phyloP scores from a whole-genome alignment of 768 basidiomycete genomes.

The Ramaria sp. region DNA sequence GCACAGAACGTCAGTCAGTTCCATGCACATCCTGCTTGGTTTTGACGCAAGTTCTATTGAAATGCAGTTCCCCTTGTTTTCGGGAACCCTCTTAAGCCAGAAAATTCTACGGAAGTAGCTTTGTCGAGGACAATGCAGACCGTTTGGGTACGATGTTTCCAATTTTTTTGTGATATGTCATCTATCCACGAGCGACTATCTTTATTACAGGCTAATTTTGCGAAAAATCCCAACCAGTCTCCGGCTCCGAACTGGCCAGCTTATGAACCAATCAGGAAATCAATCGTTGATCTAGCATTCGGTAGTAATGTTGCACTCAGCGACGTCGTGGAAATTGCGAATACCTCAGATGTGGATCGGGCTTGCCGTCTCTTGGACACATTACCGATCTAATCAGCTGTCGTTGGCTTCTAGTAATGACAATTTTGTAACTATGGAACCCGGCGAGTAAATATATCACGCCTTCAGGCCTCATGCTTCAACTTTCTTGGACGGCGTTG shows the following conservation, averaged over 20 bases:
- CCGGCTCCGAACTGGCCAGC: conserved; percentile 7
- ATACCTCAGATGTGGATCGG: conserved; percentile 4
- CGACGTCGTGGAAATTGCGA: conserved; percentile 3
- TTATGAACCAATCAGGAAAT: neutral
- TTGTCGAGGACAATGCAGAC: conserved; percentile 5
- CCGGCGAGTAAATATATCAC: too few relatives aligned
- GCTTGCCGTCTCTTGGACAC: conserved; percentile 3
- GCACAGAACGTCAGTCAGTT: conserved; percentile 2
- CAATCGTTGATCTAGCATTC: conserved; percentile 2
- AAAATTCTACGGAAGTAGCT: conserved; percentile 5
- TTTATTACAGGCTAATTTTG: conserved; percentile 3
- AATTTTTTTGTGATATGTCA: neutral
- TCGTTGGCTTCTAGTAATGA: too few relatives aligned
- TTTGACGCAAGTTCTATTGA: neutral
- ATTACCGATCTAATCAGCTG: neutral
- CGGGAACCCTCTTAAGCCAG: conserved; percentile 2
- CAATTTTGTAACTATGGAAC: too few relatives aligned
- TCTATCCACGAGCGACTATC: neutral
- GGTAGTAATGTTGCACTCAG: neutral
- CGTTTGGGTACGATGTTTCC: neutral
- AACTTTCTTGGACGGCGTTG: too few relatives aligned
- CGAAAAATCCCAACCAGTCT: conserved; percentile 6
- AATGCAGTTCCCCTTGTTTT: conserved; percentile 5
- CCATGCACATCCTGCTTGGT: neutral
- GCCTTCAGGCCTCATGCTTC: too few relatives aligned